Conservation (phyloP, 31 red algal species). For the Porphyra umbilicalis region DNA sequence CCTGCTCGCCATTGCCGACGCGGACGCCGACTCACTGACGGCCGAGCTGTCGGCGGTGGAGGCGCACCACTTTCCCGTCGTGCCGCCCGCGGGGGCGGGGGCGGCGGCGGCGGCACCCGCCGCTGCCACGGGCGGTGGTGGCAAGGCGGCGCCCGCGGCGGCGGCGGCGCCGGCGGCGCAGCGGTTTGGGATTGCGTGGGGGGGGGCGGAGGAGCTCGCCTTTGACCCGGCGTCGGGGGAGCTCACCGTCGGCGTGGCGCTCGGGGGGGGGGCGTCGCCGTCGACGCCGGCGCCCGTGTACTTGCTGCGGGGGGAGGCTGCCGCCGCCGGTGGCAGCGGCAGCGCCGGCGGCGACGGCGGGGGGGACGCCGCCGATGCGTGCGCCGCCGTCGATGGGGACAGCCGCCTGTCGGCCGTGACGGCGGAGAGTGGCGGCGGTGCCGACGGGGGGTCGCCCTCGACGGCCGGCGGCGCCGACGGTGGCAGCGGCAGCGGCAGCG, state of each 20-base stretch:
- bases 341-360: neutral
- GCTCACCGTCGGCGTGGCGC: neutral
- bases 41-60: neutral
- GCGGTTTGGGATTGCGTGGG: neutral
- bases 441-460: no score
- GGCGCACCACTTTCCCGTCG: neutral
- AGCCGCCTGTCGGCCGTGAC: neutral
- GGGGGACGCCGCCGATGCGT: neutral
- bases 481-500: neutral
- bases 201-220: neutral
- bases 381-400: neutral
- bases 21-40: neutral
- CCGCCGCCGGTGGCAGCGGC: neutral
- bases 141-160: neutral
- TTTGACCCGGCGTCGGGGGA: neutral
- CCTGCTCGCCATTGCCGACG: neutral
- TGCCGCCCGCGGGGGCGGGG: no score
- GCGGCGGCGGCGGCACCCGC: no score
- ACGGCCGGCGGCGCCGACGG: neutral
- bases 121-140: neutral
- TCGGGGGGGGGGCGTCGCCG: neutral
- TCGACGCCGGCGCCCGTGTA: neutral
- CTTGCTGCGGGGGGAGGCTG: neutral
- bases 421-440: neutral
- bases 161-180: neutral